Conservation (phyloP, 768 basidiomycete genomes). For the Leccinum obscurum region DNA sequence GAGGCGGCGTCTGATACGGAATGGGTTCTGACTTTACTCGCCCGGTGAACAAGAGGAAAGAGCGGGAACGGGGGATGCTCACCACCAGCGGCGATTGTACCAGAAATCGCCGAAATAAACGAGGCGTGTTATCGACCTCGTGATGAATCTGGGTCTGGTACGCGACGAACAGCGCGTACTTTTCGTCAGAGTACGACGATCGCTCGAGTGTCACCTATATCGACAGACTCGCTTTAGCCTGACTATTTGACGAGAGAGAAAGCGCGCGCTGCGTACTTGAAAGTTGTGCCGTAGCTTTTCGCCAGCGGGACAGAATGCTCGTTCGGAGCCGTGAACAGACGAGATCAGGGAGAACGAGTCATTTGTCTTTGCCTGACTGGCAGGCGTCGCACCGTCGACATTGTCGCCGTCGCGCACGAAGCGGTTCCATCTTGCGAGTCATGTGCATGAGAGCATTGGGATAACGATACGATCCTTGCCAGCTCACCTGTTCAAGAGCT, state of each 20-base stretch:
- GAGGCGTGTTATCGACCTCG: slow-evolving; percentile 52
- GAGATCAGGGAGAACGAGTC: slow-evolving; percentile 42
- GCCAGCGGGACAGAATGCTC: slow-evolving; percentile 27
- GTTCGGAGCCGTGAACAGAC: slow-evolving; percentile 60
- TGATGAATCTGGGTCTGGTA: slow-evolving; percentile 83
- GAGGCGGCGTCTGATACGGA: slow-evolving; percentile 49
- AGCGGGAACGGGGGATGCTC: slow-evolving; percentile 21
- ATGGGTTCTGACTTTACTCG: slow-evolving; percentile 55
- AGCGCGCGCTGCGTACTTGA: slow-evolving; percentile 43
- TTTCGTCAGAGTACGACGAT: slow-evolving; percentile 75
- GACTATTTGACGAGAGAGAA: not conserved
- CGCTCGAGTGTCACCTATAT: slow-evolving; percentile 72
- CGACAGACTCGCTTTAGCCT: not conserved
- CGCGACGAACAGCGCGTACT: slow-evolving; percentile 70
- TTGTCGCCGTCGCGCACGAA: slow-evolving; percentile 52
- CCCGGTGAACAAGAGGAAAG: slow-evolving; percentile 3
- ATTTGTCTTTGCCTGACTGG: slow-evolving; percentile 12
- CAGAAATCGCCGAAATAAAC: slow-evolving; percentile 71
- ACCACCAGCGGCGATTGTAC: slow-evolving; percentile 78
- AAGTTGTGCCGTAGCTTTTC: slow-evolving; percentile 51
- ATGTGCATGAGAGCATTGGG: not conserved
- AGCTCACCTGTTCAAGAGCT: slow-evolving; percentile 65
- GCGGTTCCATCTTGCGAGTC: slow-evolving; percentile 63
- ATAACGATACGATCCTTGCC: not conserved
- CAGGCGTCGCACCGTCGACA: slow-evolving; percentile 19